Conservation (phyloP, 2,329 filamentous ascomycete species). For the Fusarium pininemorale region DNA sequence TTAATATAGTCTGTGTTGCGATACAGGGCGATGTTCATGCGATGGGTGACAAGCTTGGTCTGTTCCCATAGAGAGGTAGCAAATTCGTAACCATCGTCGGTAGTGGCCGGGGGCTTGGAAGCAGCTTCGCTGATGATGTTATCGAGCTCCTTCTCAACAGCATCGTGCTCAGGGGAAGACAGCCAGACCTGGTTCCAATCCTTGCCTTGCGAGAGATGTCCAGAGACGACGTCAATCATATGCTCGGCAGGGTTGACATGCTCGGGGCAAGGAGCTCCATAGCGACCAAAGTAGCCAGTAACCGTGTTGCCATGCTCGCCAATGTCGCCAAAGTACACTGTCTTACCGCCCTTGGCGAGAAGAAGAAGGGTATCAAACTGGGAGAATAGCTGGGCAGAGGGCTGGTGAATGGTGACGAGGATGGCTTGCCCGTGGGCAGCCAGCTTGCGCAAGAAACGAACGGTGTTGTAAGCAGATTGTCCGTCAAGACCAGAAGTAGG, state of each 20-base stretch:
- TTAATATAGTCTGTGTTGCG: constrained; percentile 73
- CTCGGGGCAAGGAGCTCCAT: constrained; percentile 69
- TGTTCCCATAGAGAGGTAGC: constrained; percentile 74
- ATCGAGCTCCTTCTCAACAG: constrained; percentile 70
- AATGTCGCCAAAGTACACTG: constrained; percentile 74
- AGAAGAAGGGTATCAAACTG: constrained; percentile 73
- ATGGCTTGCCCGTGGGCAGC: constrained; percentile 74
- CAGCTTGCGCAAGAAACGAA: constrained; percentile 72
- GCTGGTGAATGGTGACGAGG: constrained; percentile 76
- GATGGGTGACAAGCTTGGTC: constrained; percentile 69
- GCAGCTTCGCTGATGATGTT: constrained; percentile 66
- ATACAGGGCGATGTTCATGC: constrained; percentile 70
- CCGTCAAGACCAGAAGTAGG: constrained; percentile 74
- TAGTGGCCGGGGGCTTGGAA: constrained; percentile 51
- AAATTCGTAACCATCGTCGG: constrained; percentile 71
- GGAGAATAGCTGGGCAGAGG: constrained; percentile 71
- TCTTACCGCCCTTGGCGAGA: constrained; percentile 71
- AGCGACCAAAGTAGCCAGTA: constrained; percentile 70
- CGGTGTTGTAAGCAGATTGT: constrained; percentile 71
- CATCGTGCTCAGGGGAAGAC: constrained; percentile 67
- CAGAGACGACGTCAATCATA: constrained; percentile 72
- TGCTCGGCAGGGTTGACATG: constrained; percentile 79
- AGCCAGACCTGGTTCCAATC: constrained; percentile 79
- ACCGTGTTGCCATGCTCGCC: constrained; percentile 64
- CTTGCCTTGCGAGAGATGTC: constrained; percentile 54